phyloP scores from a whole-genome alignment of 345 rosid genomes.

The Iberis pinnata region DNA sequence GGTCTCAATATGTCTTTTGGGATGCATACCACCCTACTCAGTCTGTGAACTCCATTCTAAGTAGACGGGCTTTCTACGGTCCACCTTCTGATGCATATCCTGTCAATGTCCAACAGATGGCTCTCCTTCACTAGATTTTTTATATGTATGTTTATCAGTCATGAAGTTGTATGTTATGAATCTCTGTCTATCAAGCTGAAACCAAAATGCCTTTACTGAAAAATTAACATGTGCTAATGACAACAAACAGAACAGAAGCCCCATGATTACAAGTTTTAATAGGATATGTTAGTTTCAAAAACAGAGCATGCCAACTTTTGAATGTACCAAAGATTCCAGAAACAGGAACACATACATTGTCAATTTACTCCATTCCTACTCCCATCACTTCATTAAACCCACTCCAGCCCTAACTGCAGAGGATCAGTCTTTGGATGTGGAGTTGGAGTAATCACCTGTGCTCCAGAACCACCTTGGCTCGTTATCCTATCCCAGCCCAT shows the following conservation, averaged over 20 bases:
- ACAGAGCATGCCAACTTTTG: conserved; percentile 19
- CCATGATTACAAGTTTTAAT: neutral
- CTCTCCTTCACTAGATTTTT: conserved; percentile 22
- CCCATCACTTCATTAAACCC: conserved; percentile 54
- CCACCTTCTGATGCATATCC: conserved; percentile 56
- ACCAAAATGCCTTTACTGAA: neutral
- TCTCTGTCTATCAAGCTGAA: conserved; percentile 8
- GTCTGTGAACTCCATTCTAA: conserved; percentile 53
- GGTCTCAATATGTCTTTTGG: conserved; percentile 64
- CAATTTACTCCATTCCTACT: conserved; percentile 16
- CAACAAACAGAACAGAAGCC: conserved; percentile 3
- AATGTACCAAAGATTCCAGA: conserved; percentile 7
- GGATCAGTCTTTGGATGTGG: conserved; percentile 35
- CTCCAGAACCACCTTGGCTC: conserved; percentile 11
- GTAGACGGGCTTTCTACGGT: conserved; percentile 57
- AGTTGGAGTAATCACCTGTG: conserved; percentile 27
- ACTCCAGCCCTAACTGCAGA: conserved; percentile 43
- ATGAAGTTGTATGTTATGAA: conserved; percentile 12
- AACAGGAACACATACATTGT: conserved; percentile 7
- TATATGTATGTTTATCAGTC: neutral
- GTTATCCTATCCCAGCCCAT: conserved; percentile 79
- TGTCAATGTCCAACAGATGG: conserved; percentile 66
- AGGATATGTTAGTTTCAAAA: conserved; percentile 13
- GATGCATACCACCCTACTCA: conserved; percentile 91
- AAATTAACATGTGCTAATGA: conserved; percentile 17